Evolutionary conservation across 805 yeast species (phyloP), one percentile per base, ranked within the genome.

Genomic region (Teunomyces cretensis): DNA sequence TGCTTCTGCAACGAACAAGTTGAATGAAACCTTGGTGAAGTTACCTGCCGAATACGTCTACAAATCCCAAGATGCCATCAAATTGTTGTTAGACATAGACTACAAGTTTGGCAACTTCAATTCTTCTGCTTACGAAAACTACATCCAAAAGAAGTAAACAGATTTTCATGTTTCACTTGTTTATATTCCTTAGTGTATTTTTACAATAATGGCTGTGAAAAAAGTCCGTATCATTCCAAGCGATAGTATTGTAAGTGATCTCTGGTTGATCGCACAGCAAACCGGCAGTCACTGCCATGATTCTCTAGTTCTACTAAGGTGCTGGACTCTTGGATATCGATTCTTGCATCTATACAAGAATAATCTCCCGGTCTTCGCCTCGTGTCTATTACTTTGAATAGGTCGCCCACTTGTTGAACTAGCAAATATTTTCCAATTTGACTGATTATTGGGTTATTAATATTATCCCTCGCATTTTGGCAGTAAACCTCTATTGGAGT

Each of bases 71-170:
- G 84, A 81, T 60, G 73, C 82, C 9, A 75, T 83, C 26, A 80
- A 79, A 59, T 73, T 80, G 48, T 79, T 82, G 54, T 76, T 80
- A 53, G 87, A 82, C 54, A 67, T 82, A 49, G 86, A 81, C 58
- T 78, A 77, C 60, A 80, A 78, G 56, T 81, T 82, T 57, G 76
- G 81, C 28, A 72, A 72, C 54, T 82, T 82, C 64, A 72, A 79
- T 57, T 68, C 68, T 53, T 65, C 65, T 27, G 75, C 79, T 33
- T 82, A 81, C 55, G 50, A 57, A 47, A 68, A 59, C 45, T 72
- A 58, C 48, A 57, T 68, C 47, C 57, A 56, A 46, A 60, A 58
- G 22, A 37, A 37, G 41, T 26, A 28, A 35, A 35, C 19, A 35
- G 38, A 35, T 24, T 8, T 35, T 22, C 16, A 26, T 26, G 12